Percentiles rank a stretch among this genome's conserved stretches.
Conservation (phyloP, 768 basidiomycete genomes). For the Lentinula raphanica region DNA sequence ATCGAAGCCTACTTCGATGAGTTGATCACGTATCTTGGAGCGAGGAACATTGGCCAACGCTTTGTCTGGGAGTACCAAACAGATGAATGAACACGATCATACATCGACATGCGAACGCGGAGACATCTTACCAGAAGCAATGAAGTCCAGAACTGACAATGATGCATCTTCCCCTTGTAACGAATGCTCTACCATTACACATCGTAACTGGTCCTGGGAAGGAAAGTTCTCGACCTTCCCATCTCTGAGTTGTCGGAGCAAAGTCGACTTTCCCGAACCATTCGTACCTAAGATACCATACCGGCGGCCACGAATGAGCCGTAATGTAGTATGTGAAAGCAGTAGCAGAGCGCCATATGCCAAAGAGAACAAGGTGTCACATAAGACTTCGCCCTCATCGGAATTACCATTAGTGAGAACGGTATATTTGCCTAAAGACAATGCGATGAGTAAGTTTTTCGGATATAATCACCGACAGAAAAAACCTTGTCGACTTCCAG, state of each 20-base stretch:
- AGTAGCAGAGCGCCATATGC: constrained; percentile 93
- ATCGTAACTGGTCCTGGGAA: constrained; percentile 75
- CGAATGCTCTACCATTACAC: constrained; percentile 97
- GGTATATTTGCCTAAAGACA: constrained; percentile 52
- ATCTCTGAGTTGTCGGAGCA: constrained; percentile 92
- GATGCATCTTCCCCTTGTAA: constrained; percentile 91
- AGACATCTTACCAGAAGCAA: constrained; percentile 58
- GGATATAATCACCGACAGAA: constrained; percentile 12
- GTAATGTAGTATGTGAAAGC: constrained; percentile 88
- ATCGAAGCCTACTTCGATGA: constrained; percentile 88
- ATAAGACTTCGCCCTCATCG: constrained; percentile 81
- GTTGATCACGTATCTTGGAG: constrained; percentile 70
- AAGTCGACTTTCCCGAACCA: constrained; percentile 92
- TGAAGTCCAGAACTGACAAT: constrained; percentile 80
- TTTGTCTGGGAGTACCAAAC: constrained; percentile 45
- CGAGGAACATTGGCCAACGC: constrained; percentile 57
- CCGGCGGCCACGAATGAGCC: constrained; percentile 82
- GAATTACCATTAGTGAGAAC: constrained; percentile 34
- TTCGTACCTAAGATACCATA: constrained; percentile 97
- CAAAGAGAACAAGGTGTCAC: constrained; percentile 91
- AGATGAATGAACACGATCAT: too few relatives aligned
- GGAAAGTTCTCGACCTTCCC: constrained; percentile 97
- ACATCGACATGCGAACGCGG: constrained; percentile 19
- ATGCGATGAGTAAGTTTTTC: background rate
- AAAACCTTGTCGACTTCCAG: constrained; percentile 65